Evolutionary conservation across 73 alveolate genomes (phyloP).

Genomic region (Paramecium bursaria): DNA sequence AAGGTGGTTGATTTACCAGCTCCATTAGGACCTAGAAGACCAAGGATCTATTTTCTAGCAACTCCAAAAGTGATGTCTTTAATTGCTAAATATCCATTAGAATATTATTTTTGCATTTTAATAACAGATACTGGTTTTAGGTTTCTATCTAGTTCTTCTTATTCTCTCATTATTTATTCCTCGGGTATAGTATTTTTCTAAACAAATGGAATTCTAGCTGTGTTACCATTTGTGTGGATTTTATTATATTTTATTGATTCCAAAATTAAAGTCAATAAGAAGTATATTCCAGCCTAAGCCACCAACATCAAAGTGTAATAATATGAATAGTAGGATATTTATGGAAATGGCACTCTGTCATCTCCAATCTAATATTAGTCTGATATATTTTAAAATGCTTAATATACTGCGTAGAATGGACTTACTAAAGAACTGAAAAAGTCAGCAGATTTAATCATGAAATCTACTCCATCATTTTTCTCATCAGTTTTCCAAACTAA

Average conservation of each 20-base stretch:
- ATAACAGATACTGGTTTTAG: neutral
- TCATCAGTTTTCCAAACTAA: too few relatives aligned
- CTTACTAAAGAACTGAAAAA: neutral
- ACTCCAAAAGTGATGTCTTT: slow-evolving; percentile 68
- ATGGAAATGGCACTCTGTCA: neutral
- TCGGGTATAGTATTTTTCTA: too few relatives aligned
- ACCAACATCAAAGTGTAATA: neutral
- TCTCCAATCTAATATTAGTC: neutral
- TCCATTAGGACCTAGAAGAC: slow-evolving; percentile 76
- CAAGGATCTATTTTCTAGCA: slow-evolving; percentile 62
- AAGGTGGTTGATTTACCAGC: slow-evolving; percentile 78
- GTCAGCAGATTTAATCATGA: neutral
- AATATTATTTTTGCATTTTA: neutral
- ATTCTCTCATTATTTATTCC: neutral
- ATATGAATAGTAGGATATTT: neutral
- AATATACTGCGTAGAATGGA: slow-evolving; percentile 25
- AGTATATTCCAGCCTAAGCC: neutral
- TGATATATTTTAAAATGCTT: neutral
- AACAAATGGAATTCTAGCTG: neutral
- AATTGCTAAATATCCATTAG: slow-evolving; percentile 52
- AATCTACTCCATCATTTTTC: neutral
- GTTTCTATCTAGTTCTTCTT: neutral
- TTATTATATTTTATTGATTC: neutral
- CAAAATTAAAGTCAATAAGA: neutral
- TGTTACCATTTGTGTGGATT: neutral